Evolutionary conservation across 345 rosid genomes (phyloP), one percentile per base, ranked within the genome.

Genomic region (Eucalyptus sideroxylon): DNA sequence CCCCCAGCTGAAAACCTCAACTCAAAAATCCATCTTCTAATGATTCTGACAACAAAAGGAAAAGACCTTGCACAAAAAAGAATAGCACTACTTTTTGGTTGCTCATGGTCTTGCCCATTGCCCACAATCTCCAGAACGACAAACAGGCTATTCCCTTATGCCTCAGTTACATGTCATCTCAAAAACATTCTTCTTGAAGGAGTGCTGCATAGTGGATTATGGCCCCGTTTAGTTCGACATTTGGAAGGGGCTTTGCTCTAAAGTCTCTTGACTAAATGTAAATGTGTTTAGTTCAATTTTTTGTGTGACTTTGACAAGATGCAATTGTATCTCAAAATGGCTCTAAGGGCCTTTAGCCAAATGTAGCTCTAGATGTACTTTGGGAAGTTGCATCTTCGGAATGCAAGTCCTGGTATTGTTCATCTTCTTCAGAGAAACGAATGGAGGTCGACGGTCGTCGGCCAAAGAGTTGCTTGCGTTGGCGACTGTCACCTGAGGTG

Each of bases 401-500:
- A 45, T 45, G 11, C 11, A 47, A 47, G 50, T 47, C 12, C 0
- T 4, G 5, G 14, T 47, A 47, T 4, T 47, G 1, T 47, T 47
- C 5, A 47, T 47, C 50, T 47, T 47, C 50, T 47, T 11, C 5
- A 11, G 0, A 47, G 12, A 47, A 11, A 4, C 1, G 50, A 47
- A 11, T 1, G 2, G 13, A 47, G 14, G 50, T 11, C 2, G 5
- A 47, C 14, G 50, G 4, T 4, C 2, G 14, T 4, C 5, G 14
- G 50, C 50, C 50, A 47, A 47, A 4, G 14, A 45, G 47, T 45
- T 45, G 47, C 47, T 3, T 4, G 11, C 11, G 0, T 45, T 9
- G 11, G 47, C 47, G 11, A 45, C 11, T 9, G 11, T 45, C 47
- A 45, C 47, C 11, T 45, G 4, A 45, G 47, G 47, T 11, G 11